phyloP scores from a whole-genome alignment of 805 yeast genomes.

The Scheffersomyces spartinae region DNA sequence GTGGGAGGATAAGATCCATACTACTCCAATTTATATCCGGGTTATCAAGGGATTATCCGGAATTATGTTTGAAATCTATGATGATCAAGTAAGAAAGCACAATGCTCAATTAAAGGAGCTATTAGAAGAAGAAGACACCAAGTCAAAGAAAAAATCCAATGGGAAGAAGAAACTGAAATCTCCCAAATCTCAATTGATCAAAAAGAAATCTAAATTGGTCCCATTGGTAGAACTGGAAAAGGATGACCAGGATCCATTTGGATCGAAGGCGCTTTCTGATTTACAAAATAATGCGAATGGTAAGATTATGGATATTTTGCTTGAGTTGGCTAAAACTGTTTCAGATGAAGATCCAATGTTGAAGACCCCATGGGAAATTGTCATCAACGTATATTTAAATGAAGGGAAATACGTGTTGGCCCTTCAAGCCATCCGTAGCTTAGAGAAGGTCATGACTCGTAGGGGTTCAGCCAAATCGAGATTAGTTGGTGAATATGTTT shows the following conservation, averaged over 20 bases:
- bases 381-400: constrained; percentile 24
- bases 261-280: no score
- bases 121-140: constrained; percentile 3
- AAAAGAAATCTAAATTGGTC: constrained; percentile 24
- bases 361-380: constrained; percentile 31
- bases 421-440: constrained; percentile 32
- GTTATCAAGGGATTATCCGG: constrained; percentile 54
- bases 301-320: constrained; percentile 35
- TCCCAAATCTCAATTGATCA: constrained; percentile 43
- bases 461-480: constrained; percentile 7
- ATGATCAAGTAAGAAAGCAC: constrained; percentile 9
- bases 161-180: constrained; percentile 3
- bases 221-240: constrained; percentile 32
- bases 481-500: constrained; percentile 18
- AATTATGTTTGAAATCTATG: constrained; percentile 36
- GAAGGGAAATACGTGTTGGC: constrained; percentile 37
- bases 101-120: not conserved
- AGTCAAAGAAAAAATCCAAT: constrained; percentile 8
- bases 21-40: constrained; percentile 62
- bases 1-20: constrained; percentile 74
- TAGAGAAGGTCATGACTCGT: constrained; percentile 24
- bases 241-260: constrained; percentile 52
- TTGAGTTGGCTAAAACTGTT: constrained; percentile 27
- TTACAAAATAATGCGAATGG: constrained; percentile 13
- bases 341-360: constrained; percentile 29